Base-by-base conservation (phyloP, 2,329 filamentous ascomycete species). In the Cyclaneusma minus region DNA sequence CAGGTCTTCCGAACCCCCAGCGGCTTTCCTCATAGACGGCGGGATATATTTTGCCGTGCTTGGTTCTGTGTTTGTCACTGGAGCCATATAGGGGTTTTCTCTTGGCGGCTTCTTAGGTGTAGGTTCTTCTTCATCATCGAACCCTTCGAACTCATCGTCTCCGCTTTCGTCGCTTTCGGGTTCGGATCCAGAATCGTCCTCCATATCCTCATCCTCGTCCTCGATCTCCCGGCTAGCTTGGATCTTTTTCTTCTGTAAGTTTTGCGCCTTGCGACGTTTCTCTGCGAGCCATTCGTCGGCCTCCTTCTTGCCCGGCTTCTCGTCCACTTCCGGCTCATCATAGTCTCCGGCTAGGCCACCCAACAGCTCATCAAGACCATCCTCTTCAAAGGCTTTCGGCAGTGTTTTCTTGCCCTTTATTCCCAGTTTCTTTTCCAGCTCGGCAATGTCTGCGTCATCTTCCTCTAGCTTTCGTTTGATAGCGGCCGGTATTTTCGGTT, bases 71-170 rank as follows among this genome's bases (percentile, higher is more conserved):
- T 55, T 55, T 2, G 52, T 50, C 2, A 56, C 48, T 4, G 87
- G 87, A 3, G 87, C 78, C 26, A 87, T 60, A 39, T 93, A 95
- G 4, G 87, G 87, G 38, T 95, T 94, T 49, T 95, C 87, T 33
- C 71, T 65, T 30, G 62, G 50, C 33, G 58, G 61, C 34, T 35
- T 35, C 9, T 57, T 60, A 22, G 48, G 48, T n/a, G 47, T 36
- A 16, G 49, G 46, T 27, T 43, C 35, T 10, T 39, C 39, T 13
- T 42, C 39, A 24, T 39, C 35, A 9, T 41, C 35, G 13, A 30
- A 32, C 4, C 37, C 37, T 14, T 33, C 34, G 10, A 28, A 9
- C 4, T 37, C 31, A 7, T 40, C 32, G 2, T 24, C 24, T 16
- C 41, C 36, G 6, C 28, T 29, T 15, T 39, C 39, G 6, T 37